phyloP scores from a whole-genome alignment of 495 filamentous ascomycete genomes.

The Xylaria venustula region DNA sequence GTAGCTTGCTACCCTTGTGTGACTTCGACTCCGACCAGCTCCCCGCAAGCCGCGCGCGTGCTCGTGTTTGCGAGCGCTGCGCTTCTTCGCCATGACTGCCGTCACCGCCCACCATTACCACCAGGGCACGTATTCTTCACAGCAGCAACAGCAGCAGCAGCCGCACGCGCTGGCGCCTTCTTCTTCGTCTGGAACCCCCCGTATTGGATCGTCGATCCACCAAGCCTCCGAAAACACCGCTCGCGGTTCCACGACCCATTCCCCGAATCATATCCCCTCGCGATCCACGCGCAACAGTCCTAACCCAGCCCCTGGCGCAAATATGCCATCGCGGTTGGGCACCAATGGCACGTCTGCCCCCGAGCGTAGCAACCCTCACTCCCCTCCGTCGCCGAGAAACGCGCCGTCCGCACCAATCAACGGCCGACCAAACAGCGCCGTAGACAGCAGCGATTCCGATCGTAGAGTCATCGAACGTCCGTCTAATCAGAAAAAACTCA shows the following conservation, averaged over 20 bases:
- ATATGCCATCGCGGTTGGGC: slow-evolving; percentile 25
- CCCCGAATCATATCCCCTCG: background rate
- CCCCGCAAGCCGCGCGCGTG: background rate
- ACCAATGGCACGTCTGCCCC: slow-evolving; percentile 16
- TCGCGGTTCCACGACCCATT: background rate
- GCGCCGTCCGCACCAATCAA: slow-evolving; percentile 16
- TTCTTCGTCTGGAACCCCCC: background rate
- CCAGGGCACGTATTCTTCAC: background rate
- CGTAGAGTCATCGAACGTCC: slow-evolving; percentile 35
- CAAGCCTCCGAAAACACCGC: slow-evolving; percentile 6
- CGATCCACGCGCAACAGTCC: slow-evolving; percentile 4
- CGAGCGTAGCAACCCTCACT: background rate
- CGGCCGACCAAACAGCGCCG: slow-evolving; percentile 23
- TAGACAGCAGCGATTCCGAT: slow-evolving; percentile 25
- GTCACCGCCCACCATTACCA: slow-evolving; percentile 10
- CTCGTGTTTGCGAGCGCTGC: background rate
- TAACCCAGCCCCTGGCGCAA: slow-evolving; percentile 10
- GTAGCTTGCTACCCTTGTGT: slow-evolving; percentile 7
- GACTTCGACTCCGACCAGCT: background rate
- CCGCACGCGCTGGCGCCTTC: background rate
- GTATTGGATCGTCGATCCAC: background rate
- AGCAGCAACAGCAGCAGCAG: background rate
- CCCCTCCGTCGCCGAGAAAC: background rate
- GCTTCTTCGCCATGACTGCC: slow-evolving; percentile 11
- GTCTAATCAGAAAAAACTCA: slow-evolving; percentile 23